phyloP scores from a whole-genome alignment of 768 basidiomycete species.

The Auriscalpium microsporum region DNA sequence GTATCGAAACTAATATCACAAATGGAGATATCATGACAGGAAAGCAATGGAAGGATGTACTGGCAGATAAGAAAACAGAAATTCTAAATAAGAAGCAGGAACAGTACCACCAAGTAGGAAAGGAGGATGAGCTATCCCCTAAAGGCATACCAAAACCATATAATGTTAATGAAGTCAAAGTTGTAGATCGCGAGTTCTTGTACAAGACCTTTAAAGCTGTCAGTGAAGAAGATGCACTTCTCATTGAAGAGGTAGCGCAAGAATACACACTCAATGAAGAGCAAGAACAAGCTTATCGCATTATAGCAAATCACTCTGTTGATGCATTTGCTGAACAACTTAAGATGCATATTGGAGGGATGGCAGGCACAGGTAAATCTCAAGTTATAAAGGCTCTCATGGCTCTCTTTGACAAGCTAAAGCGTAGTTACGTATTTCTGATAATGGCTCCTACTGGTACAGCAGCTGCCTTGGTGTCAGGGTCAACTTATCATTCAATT shows the following conservation, averaged over 20 bases:
- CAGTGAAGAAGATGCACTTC: not conserved
- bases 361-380: constrained; percentile 19
- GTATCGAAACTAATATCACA: too few relatives aligned
- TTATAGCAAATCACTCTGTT: constrained; percentile 13
- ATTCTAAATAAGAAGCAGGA: too few relatives aligned
- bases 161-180: not conserved
- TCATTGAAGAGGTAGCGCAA: not conserved
- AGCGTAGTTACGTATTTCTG: constrained; percentile 3
- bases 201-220: not conserved
- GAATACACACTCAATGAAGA: constrained; percentile 11
- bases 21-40: too few relatives aligned
- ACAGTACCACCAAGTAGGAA: too few relatives aligned
- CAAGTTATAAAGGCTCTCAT: constrained; percentile 14
- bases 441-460: constrained; percentile 16
- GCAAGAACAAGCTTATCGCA: constrained; percentile 14
- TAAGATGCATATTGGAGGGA: constrained; percentile 18
- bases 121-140: too few relatives aligned
- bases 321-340: constrained; percentile 4
- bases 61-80: too few relatives aligned
- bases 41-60: too few relatives aligned
- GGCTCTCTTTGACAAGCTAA: constrained; percentile 4
- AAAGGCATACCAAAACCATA: too few relatives aligned
- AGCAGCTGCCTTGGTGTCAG: constrained; percentile 12
- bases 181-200: not conserved
- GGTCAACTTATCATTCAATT: constrained; percentile 17